Evolutionary conservation across 2,329 filamentous ascomycete genomes (phyloP), one percentile per base, ranked within the genome.

Genomic region (Cladosporium sp.): DNA sequence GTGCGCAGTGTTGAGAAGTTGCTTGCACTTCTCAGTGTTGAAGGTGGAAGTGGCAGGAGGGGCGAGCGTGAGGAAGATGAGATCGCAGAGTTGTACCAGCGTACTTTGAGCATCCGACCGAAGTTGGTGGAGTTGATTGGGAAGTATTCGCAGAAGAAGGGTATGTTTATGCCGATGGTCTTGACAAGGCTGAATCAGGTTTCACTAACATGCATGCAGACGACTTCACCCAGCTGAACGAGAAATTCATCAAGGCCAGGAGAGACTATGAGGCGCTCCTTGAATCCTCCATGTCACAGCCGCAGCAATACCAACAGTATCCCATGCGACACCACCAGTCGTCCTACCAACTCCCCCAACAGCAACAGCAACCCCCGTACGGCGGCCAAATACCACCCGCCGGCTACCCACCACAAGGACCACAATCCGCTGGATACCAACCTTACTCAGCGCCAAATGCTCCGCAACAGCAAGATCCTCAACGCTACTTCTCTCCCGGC

Each of bases 121-220:
- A 99, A 99, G 74, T 75, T 99, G 55, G 97, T 99, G 67, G 95
- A 97, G 73, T 75, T 99, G 43, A 99, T 99, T 67, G 93, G 95
- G 56, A 97, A 97, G 69, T 99, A 99, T 67, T 97, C 93, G 8
- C 93, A 99, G 68, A 97, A 96, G 80, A 99, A 99, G 73, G 91
- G 90, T 92, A 73, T 59, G 67, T 52, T 36, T n/a, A 5, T 5
- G 17, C 7, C 12, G n/a, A 43, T 13, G 18, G 6, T 24, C 42
- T 36, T 22, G 37, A 41, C 43, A 22, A 20, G 9, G 51, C 15
- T 12, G 61, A 51, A 63, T 51, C 18, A 58, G n/a, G n/a, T n/a
- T n/a, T n/a, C 47, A 68, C 72, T 59, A 24, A 45, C 3, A 15
- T 17, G 5, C 15, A 40, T 8, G 15, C 58, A 95, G 93, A 99